Conservation (phyloP, 2,329 filamentous ascomycete genomes). For the Microsporum ferrugineum region DNA sequence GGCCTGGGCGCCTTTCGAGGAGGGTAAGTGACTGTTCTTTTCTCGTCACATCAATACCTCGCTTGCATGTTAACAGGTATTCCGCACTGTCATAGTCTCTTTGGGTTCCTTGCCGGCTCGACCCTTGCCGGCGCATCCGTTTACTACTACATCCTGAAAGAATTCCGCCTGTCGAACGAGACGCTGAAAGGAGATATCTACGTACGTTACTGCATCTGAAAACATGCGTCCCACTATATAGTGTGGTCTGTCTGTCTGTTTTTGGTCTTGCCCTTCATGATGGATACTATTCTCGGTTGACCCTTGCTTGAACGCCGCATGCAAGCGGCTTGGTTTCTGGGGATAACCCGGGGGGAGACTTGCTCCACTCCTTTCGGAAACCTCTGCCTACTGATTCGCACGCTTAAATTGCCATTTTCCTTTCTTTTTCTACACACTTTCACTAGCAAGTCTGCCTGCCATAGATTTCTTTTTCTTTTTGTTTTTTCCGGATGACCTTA, state of each 20-base stretch:
- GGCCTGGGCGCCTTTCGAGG: slow-evolving; percentile 61
- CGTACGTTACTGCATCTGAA: slow-evolving; percentile 47
- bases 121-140: slow-evolving; percentile 67
- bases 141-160: slow-evolving; percentile 86
- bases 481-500: background rate
- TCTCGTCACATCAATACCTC: background rate
- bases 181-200: slow-evolving; percentile 91
- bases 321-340: background rate
- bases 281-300: background rate
- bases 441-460: background rate
- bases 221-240: background rate
- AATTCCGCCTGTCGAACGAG: slow-evolving; percentile 90
- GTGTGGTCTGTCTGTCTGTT: background rate
- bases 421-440: background rate
- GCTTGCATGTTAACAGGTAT: slow-evolving; percentile 4
- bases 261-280: background rate
- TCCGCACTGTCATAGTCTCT: slow-evolving; percentile 47
- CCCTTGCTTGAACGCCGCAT: background rate
- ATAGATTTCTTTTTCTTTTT: background rate
- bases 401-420: background rate
- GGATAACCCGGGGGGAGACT: background rate
- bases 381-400: background rate
- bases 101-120: slow-evolving; percentile 82
- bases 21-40: slow-evolving; percentile 44
- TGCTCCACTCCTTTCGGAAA: background rate